phyloP scores from a whole-genome alignment of 345 rosid genomes.

The Fremontodendron californicum region DNA sequence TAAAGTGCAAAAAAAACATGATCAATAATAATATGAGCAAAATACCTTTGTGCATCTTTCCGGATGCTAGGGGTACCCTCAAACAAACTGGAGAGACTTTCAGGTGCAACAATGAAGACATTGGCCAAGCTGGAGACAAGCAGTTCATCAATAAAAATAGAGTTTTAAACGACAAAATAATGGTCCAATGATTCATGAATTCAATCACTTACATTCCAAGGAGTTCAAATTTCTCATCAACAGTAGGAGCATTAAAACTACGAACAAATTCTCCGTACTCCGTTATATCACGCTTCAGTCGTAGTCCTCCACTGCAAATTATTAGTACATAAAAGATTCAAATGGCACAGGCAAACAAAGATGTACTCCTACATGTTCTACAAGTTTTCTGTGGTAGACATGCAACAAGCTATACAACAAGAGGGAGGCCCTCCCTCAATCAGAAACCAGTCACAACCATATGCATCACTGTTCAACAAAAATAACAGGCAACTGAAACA shows the following conservation, averaged over 20 bases:
- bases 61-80: constrained; percentile 96
- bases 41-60: constrained; percentile 89
- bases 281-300: constrained; percentile 91
- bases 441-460: not conserved
- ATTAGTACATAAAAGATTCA: constrained; percentile 5
- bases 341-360: constrained; percentile 11
- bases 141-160: constrained; percentile 17
- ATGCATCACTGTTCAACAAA: not conserved
- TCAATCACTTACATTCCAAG: constrained; percentile 70
- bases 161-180: not conserved
- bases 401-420: not conserved
- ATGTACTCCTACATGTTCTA: not conserved
- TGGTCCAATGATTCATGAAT: not conserved
- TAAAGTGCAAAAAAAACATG: not conserved
- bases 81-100: constrained; percentile 81
- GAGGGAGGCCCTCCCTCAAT: not conserved
- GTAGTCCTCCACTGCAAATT: constrained; percentile 79
- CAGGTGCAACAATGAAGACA: constrained; percentile 94
- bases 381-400: not conserved
- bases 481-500: not conserved
- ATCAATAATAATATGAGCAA: not conserved
- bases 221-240: constrained; percentile 94
- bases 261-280: constrained; percentile 90
- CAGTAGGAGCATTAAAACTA: constrained; percentile 81
- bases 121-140: constrained; percentile 74